Conservation (phyloP, 805 yeast species). For the Saturnispora galanensis region DNA sequence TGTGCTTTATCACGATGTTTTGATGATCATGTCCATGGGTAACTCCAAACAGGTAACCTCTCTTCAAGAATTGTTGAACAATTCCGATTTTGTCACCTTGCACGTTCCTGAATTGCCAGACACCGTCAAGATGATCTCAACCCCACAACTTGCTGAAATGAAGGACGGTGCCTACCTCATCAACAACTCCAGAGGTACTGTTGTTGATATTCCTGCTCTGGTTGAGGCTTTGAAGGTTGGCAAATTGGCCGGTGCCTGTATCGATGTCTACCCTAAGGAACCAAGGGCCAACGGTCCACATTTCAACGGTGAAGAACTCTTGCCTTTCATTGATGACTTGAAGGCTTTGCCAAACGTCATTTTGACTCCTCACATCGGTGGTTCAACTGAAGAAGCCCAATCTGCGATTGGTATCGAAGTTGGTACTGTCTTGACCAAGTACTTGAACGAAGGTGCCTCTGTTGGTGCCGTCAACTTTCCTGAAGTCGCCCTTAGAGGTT, state of each 20-base stretch:
- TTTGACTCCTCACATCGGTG: constrained; percentile 96
- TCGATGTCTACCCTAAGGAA: constrained; percentile 94
- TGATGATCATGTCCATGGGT: constrained; percentile 93
- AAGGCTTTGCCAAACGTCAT: constrained; percentile 77
- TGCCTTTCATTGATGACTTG: constrained; percentile 77
- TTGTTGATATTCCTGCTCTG: constrained; percentile 90
- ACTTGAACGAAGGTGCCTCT: constrained; percentile 92
- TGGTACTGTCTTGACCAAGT: constrained; percentile 72
- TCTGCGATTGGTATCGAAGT: constrained; percentile 96
- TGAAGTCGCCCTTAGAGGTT: constrained; percentile 83
- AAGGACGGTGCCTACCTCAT: constrained; percentile 90
- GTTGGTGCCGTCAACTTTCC: constrained; percentile 98
- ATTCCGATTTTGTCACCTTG: constrained; percentile 81
- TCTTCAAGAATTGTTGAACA: constrained; percentile 68
- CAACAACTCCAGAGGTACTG: constrained; percentile 97
- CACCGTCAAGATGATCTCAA: constrained; percentile 80
- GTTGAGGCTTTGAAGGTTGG: constrained; percentile 87
- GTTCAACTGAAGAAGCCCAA: constrained; percentile 98
- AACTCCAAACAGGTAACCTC: constrained; percentile 88
- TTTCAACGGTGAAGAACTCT: constrained; percentile 57
- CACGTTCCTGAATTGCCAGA: constrained; percentile 95
- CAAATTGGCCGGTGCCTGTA: constrained; percentile 92
- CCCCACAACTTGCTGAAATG: constrained; percentile 92
- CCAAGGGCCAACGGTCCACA: constrained; percentile 93
- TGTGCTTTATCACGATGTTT: constrained; percentile 84